Conservation (phyloP, 2,329 filamentous ascomycete species). For the Ceratocystis colombiana region DNA sequence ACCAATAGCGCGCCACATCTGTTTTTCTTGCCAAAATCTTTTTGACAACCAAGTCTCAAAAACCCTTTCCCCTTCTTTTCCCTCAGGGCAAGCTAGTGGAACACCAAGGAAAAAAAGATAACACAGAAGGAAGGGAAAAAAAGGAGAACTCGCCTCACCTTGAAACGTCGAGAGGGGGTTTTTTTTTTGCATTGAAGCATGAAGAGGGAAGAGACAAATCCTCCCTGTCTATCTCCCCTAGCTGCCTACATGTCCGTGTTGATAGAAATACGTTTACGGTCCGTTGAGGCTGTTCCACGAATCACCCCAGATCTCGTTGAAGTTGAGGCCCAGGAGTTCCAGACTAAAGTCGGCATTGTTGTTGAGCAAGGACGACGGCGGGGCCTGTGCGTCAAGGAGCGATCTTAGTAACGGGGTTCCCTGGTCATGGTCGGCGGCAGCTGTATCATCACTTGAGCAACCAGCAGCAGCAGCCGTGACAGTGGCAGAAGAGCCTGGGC, state of each 20-base stretch:
- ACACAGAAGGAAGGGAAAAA: neutral
- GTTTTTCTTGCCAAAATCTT: neutral
- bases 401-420: slow-evolving; percentile 24
- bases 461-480: neutral
- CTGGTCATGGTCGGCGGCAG: neutral
- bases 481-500: neutral
- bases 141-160: slow-evolving; percentile 3
- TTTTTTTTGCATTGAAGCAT: neutral
- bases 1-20: neutral
- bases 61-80: neutral
- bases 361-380: slow-evolving; percentile 29
- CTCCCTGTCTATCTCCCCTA: too few relatives aligned
- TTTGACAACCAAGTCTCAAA: neutral
- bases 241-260: too few relatives aligned
- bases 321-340: slow-evolving; percentile 43
- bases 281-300: slow-evolving; percentile 36
- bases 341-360: slow-evolving; percentile 44
- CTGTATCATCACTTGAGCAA: neutral
- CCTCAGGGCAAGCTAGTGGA: neutral
- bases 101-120: neutral
- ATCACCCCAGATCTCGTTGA: slow-evolving; percentile 48
- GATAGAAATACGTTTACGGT: neutral
- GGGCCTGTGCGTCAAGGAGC: slow-evolving; percentile 28
- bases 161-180: neutral
- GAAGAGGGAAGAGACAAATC: neutral